Conservation (phyloP, 768 basidiomycete genomes). For the Mycena venus region DNA sequence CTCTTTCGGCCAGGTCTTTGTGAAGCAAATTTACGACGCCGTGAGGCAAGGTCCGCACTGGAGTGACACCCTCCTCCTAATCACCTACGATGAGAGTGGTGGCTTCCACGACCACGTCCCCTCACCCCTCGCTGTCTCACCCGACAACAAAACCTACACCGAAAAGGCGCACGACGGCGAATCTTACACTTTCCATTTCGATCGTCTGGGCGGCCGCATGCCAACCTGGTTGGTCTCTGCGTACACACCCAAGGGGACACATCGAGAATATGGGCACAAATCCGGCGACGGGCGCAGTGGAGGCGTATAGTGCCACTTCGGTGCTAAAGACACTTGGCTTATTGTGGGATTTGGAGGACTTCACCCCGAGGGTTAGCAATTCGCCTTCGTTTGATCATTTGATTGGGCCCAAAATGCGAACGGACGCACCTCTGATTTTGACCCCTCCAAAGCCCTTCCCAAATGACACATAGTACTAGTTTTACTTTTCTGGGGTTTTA, state of each 20-base stretch:
- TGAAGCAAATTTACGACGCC: constrained; percentile 49
- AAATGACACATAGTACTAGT: constrained; percentile 46
- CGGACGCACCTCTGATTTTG: constrained; percentile 23
- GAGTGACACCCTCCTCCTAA: constrained; percentile 44
- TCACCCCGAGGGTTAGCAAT: constrained; percentile 34
- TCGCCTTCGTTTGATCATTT: constrained; percentile 36
- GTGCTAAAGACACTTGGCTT: constrained; percentile 37
- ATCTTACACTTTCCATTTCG: constrained; percentile 41
- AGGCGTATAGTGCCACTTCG: constrained; percentile 35
- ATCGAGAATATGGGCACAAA: constrained; percentile 43
- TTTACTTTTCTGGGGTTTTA: not conserved
- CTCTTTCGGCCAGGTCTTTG: constrained; percentile 42
- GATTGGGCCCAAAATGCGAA: constrained; percentile 29
- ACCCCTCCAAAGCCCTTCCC: constrained; percentile 35
- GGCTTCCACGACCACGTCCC: constrained; percentile 51
- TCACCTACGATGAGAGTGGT: constrained; percentile 49
- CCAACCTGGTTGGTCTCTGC: constrained; percentile 43
- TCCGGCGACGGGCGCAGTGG: constrained; percentile 27
- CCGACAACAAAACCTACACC: constrained; percentile 45
- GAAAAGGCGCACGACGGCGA: constrained; percentile 39
- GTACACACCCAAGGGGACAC: constrained; percentile 36
- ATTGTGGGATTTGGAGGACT: constrained; percentile 35
- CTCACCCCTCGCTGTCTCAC: constrained; percentile 41
- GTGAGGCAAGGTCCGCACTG: constrained; percentile 44
- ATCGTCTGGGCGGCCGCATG: constrained; percentile 46